Evolutionary conservation across 2,329 filamentous ascomycete genomes (phyloP), one percentile per base, ranked within the genome.

Genomic region (Sclerotinia subarctica): DNA sequence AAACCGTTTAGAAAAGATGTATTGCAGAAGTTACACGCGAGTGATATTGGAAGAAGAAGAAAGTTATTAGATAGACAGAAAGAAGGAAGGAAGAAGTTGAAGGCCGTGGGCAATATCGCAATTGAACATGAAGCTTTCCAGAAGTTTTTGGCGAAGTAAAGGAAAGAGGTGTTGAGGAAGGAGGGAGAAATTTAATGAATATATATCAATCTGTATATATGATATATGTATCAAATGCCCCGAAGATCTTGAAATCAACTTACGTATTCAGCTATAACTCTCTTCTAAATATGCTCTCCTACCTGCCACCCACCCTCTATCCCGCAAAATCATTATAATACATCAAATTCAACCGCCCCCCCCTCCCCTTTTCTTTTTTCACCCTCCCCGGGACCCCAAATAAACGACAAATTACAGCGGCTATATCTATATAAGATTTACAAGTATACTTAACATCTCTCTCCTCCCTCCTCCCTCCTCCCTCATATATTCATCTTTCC

Each of bases 1-100:
- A 98, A 98, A 82, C 93, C 95, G 0, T 99, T 96, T 79, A 85
- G 95, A 58, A 99, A 99, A 79, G 95, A 99, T 74, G 95, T 99
- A 3, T 81, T 97, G 68, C 90, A 90, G 10, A 98, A 98, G 80
- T 82, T 99, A 67, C 96, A 99, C 77, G 95, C 95, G 0, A 91
- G 90, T 70, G 95, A 99, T 80, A 86, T 96, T 21, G 88, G 88
- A 4, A 83, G 95, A 69, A 86, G 94, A 49, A 86, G 88, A 75
- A 99, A 99, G 80, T 79, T 99, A 72, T 80, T 99, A 15, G 94
- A 98, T 81, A 97, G 94, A 83, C 95, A 99, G 80, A 99, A 99
- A 81, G 94, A 94, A 73, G 95, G 95, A 0, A 85, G 93, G 67
- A 97, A 97, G 86, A 91, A 90, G 79, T 80, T 99, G 69, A 87